Evolutionary conservation across 2,329 filamentous ascomycete species (phyloP), one percentile per base, ranked within the genome.

Genomic region (Aspergillus brunneoviolaceus): DNA sequence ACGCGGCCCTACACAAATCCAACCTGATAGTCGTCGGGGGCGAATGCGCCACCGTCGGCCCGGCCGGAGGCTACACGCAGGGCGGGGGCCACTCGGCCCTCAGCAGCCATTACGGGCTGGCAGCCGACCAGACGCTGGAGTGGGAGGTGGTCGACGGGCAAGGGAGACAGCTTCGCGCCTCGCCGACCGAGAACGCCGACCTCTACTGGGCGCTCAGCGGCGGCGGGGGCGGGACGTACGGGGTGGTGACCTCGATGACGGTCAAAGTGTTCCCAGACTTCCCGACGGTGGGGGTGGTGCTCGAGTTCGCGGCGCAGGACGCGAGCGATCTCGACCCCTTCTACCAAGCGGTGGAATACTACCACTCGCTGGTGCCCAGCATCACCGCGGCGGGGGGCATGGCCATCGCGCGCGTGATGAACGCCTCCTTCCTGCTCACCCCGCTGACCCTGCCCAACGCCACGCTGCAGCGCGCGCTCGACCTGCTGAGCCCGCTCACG

Each of bases 61-160:
- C 83, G 3, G 80, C 82, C 1, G 85, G 85, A 10, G 85, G 85
- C 1, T 87, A 82, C 63, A 80, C 79, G 3, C 83, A 85, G 67
- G 85, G 84, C 5, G 85, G 85, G 9, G 85, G 86, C 0, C 83
- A 86, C 67, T 80, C 79, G 4, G 70, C 74, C 4, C 67, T 77
- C 16, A 71, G 74, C 3, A 67, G 68, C 27, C 67, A 74, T n/a
- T 76, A 76, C 56, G 80, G 79, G 21, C 50, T 61, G 31, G 60
- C 56, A 12, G 51, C 53, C 25, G 60, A 61, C 21, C 58, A 59
- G 23, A 53, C 47, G 68, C 75, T 1, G 73, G 77, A 3, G 64
- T 74, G 56, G 61, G 61, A 55, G 57, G 61, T 65, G 1, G 57
- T 61, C 4, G 39, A 45, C 7, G 14, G 39, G 3, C 6, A 19